Evolutionary conservation across 345 rosid species (phyloP).

Genomic region (Laguncularia racemosa): DNA sequence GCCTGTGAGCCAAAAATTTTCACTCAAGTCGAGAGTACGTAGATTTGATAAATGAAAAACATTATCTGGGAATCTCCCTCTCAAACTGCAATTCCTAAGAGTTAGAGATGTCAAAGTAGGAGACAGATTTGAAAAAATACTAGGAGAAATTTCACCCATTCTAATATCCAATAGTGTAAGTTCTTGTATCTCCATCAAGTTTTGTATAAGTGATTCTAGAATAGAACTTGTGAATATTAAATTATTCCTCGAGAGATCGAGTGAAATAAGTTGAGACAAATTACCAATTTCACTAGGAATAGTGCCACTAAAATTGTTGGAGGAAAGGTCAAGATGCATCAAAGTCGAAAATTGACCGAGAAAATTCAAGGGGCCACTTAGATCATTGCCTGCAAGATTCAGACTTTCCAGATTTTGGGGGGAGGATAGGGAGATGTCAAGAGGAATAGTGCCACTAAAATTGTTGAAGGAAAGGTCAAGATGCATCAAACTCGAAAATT

Average conservation of each 20-base stretch:
- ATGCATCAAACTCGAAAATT: neutral
- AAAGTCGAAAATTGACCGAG: neutral
- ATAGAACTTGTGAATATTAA: neutral
- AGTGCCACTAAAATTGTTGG: neutral
- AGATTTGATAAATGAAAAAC: neutral
- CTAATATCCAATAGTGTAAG: neutral
- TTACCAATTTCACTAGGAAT: constrained; percentile 3
- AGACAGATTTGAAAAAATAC: constrained; percentile 5
- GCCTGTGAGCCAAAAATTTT: neutral
- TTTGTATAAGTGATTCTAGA: neutral
- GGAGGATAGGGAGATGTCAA: too few species aligned
- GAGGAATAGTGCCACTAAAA: constrained; percentile 1
- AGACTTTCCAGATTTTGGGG: too few species aligned
- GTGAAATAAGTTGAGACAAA: neutral
- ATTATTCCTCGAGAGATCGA: neutral
- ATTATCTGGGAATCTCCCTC: neutral
- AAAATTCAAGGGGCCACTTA: too few species aligned
- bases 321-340: neutral
- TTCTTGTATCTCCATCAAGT: constrained; percentile 2
- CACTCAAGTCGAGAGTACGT: neutral
- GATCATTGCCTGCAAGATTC: too few species aligned
- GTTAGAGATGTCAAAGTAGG: neutral
- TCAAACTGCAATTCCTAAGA: neutral
- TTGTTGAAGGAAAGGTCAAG: neutral
- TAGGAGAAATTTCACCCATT: constrained; percentile 3